Percentiles rank a stretch among this genome's conserved stretches.
phyloP scores from a whole-genome alignment of 179 eudicot species.

The Drosera spatulata region DNA sequence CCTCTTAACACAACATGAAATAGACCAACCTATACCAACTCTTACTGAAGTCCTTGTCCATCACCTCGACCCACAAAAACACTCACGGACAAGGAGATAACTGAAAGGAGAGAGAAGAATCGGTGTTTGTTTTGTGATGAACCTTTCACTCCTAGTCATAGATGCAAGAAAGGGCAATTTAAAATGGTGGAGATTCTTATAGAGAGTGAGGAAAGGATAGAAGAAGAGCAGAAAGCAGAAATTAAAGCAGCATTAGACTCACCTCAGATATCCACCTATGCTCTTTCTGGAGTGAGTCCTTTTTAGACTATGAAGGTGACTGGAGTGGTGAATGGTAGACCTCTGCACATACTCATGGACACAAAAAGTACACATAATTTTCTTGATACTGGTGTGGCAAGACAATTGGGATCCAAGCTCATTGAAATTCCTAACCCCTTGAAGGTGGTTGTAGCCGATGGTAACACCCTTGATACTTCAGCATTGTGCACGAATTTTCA shows the following conservation, averaged over 20 bases:
- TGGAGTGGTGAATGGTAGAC: neutral
- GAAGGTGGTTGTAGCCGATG: neutral
- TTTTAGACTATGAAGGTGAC: conserved; percentile 1
- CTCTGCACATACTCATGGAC: conserved; percentile 1
- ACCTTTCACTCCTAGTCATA: no score
- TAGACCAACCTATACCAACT: no score
- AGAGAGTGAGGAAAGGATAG: neutral
- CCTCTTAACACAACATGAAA: neutral
- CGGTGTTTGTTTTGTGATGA: no score
- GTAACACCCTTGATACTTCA: neutral
- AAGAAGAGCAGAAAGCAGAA: neutral
- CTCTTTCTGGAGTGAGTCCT: neutral
- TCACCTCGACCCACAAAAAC: neutral
- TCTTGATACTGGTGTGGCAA: neutral
- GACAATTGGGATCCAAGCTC: neutral
- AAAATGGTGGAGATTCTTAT: no score
- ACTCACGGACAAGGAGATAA: neutral
- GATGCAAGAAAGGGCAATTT: no score
- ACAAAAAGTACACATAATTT: conserved; percentile 2
- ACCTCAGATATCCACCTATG: no score
- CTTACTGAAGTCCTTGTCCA: neutral
- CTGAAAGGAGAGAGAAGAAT: neutral
- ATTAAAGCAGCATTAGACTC: neutral
- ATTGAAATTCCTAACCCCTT: neutral
- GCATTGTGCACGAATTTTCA: neutral